Evolutionary conservation across 2,329 filamentous ascomycete species (phyloP).

Genomic region (Dothideomycetes sp.): DNA sequence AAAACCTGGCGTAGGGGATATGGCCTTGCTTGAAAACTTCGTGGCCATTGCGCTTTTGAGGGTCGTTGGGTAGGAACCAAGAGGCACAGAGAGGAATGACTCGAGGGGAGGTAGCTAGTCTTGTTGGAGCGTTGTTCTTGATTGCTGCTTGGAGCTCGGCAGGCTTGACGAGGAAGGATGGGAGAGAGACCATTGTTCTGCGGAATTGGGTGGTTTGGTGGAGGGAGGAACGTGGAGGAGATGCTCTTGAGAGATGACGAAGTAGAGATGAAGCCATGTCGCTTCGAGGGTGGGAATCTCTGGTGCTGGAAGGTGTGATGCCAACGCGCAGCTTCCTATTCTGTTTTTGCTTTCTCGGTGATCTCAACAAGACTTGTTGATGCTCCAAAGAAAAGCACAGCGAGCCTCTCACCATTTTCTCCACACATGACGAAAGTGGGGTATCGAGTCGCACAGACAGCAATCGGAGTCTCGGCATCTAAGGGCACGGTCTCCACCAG

Average conservation of each 20-base stretch:
- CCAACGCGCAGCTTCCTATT: too few species aligned
- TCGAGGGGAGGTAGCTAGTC: slow-evolving; percentile 70
- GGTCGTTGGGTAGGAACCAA: slow-evolving; percentile 94
- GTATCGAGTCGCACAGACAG: too few species aligned
- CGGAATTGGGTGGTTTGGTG: background rate
- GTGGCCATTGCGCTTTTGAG: slow-evolving; percentile 62
- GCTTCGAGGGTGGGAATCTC: too few species aligned
- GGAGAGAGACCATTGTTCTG: slow-evolving; percentile 41
- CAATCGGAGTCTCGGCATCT: too few species aligned
- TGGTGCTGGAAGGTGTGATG: too few species aligned
- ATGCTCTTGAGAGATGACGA: background rate
- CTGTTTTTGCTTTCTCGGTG: too few species aligned
- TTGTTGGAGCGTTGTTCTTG: slow-evolving; percentile 68
- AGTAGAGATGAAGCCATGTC: slow-evolving; percentile 8
- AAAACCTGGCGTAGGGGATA: slow-evolving; percentile 74
- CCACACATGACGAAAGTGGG: too few species aligned
- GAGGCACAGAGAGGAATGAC: slow-evolving; percentile 84
- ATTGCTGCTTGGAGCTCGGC: slow-evolving; percentile 73
- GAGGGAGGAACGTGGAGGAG: background rate
- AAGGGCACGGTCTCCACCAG: too few species aligned
- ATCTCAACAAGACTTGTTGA: too few species aligned
- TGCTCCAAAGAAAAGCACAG: too few species aligned
- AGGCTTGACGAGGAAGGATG: slow-evolving; percentile 79
- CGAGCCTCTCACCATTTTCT: too few species aligned
- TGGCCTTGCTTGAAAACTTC: slow-evolving; percentile 72